Evolutionary conservation across 176 grass and related monocot genomes (phyloP), one percentile per base, ranked within the genome.

Genomic region (Carex pumila): DNA sequence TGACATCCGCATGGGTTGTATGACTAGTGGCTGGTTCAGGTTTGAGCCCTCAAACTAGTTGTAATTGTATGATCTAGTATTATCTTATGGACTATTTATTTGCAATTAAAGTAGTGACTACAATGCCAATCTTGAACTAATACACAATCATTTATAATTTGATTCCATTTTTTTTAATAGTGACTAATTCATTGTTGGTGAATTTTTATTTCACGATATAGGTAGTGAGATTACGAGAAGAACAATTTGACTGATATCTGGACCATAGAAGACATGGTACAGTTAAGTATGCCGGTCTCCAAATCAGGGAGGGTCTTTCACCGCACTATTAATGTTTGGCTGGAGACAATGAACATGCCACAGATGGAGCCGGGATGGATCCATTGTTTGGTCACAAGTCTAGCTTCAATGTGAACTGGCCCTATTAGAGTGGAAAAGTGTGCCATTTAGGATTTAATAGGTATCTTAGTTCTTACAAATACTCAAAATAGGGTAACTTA

Each of bases 241-340:
- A 94, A 72, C 77, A 81, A 29, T 80, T 89, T 56, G 87, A 89
- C 21, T 94, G 89, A 89, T 94, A 94, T 61, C n/a, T 89, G 65
- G 89, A 91, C 37, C 77, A 89, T 21, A 89, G 87, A 45, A 85
- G 83, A 56, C 85, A 91, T 83, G 92, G 92, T 18, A 89, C 89
- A 2, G 85, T 86, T 15, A 87, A 89, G 25, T 87, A 91, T 39
- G 60, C 87, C 1, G 89, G 92, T 81, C 91, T 94, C 69, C 79
- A 87, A 56, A 82, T 94, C 41, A 84, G n/a, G n/a, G n/a, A n/a
- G n/a, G n/a, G n/a, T n/a, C n/a, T n/a, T n/a, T n/a, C n/a, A n/a
- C n/a, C n/a, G n/a, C n/a, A n/a, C n/a, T n/a, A n/a, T n/a, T n/a
- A n/a, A n/a, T n/a, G n/a, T n/a, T n/a, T n/a, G n/a, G n/a, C n/a